These are phyloP conservation scores for Cladosporium austrohemisphaericum DNA, from an alignment of 2,329 filamentous ascomycete species.

Conservation along the genomic window DNA sequence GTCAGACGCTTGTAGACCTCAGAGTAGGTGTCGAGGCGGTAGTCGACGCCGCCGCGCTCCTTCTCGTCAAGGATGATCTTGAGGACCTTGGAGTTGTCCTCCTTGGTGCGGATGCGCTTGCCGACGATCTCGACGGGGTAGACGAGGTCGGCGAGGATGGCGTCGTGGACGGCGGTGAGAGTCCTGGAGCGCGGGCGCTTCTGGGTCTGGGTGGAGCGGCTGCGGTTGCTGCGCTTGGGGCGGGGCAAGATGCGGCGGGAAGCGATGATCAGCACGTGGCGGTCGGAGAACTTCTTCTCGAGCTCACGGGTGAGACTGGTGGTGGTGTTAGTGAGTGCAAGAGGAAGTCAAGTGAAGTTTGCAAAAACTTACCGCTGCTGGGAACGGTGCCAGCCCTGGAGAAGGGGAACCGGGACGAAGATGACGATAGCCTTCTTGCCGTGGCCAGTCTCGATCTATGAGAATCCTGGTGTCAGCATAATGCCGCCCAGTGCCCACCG, in stretches of 20 bases:
- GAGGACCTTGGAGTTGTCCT: conserved; percentile 96
- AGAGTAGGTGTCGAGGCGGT: conserved; percentile 98
- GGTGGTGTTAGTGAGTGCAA: conserved; percentile 16
- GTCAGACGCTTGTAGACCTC: conserved; percentile 99
- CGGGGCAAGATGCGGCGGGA: conserved; percentile 98
- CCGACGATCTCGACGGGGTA: conserved; percentile 99
- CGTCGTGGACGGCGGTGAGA: conserved; percentile 97
- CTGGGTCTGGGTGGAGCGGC: conserved; percentile 93
- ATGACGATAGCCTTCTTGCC: conserved; percentile 99
- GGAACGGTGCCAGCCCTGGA: conserved; percentile 97
- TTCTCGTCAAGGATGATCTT: conserved; percentile 99
- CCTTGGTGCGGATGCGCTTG: conserved; percentile 97
- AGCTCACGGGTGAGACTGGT: conserved; percentile 95
- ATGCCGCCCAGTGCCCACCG: conserved; percentile 55
- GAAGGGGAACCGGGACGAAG: conserved; percentile 99
- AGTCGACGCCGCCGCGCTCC: conserved; percentile 98
- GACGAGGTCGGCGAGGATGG: conserved; percentile 96
- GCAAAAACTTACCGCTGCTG: conserved; percentile 85
- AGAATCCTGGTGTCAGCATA: conserved; percentile 55
- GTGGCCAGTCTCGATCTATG: conserved; percentile 98
- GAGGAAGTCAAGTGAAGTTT: conserved; percentile 3
- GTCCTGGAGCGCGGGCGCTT: conserved; percentile 98
- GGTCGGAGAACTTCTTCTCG: conserved; percentile 99
- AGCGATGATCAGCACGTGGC: conserved; percentile 97
- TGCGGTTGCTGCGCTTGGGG: conserved; percentile 96